phyloP scores from a whole-genome alignment of 2,329 filamentous ascomycete species.

The Phaeosphaeria sp. region DNA sequence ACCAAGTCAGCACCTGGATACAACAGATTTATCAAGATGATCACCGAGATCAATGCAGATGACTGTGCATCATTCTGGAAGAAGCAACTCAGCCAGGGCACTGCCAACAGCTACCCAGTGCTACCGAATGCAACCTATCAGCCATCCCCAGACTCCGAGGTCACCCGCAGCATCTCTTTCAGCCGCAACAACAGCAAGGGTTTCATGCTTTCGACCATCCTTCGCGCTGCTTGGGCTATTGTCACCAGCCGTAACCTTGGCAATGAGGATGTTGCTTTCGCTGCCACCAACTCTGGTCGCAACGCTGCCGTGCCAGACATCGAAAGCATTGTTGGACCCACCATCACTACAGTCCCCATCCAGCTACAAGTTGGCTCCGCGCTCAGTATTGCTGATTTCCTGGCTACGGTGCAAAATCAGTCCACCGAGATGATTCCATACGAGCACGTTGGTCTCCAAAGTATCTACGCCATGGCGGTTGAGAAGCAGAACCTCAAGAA shows the following conservation, averaged over 20 bases:
- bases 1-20: background rate
- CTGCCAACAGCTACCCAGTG: constrained; percentile 11
- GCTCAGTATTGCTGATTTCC: constrained; percentile 13
- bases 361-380: constrained; percentile 20
- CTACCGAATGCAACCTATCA: constrained; percentile 11
- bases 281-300: constrained; percentile 46
- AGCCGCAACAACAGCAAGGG: background rate
- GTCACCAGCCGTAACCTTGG: constrained; percentile 29
- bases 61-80: background rate
- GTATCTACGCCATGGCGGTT: constrained; percentile 24
- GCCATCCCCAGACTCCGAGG: constrained; percentile 9
- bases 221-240: constrained; percentile 41
- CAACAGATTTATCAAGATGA: constrained; percentile 26
- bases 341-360: constrained; percentile 50
- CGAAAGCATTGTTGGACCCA: constrained; percentile 49
- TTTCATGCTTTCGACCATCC: constrained; percentile 13
- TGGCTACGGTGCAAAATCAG: constrained; percentile 20
- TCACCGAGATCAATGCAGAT: background rate
- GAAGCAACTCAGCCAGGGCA: background rate
- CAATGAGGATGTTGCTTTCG: constrained; percentile 48
- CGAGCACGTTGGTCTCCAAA: constrained; percentile 43
- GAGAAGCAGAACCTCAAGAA: constrained; percentile 55
- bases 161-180: background rate
- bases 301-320: constrained; percentile 46
- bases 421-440: constrained; percentile 29